Conservation (phyloP, 2,329 filamentous ascomycete genomes). For the Nannizzia gypsea region DNA sequence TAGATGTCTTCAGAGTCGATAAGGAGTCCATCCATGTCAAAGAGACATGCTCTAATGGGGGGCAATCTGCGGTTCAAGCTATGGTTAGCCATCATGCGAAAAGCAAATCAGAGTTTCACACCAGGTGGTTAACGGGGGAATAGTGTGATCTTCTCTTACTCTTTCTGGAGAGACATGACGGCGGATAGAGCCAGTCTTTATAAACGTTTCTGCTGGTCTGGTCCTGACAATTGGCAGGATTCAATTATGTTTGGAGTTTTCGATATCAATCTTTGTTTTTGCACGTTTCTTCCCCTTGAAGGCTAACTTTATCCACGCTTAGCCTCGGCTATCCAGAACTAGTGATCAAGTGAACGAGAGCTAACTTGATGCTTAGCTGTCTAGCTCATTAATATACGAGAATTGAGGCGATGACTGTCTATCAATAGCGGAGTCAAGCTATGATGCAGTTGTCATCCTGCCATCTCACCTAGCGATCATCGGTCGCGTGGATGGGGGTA, state of each 20-base stretch:
- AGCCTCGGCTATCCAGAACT: not conserved
- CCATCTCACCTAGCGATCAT: too few species aligned
- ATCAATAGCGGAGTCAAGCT: too few species aligned
- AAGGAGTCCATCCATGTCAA: slow-evolving; percentile 96
- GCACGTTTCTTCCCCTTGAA: not conserved
- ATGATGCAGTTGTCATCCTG: too few species aligned
- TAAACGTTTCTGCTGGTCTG: not conserved
- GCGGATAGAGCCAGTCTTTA: not conserved
- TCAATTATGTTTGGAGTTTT: not conserved
- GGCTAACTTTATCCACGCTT: slow-evolving; percentile 2
- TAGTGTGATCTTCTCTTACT: not conserved
- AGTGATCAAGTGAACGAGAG: too few species aligned
- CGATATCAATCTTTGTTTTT: not conserved
- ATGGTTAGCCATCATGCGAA: not conserved
- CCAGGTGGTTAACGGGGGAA: not conserved
- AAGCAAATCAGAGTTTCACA: not conserved
- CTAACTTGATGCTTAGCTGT: not conserved
- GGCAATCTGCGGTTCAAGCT: slow-evolving; percentile 49
- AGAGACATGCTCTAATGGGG: slow-evolving; percentile 78
- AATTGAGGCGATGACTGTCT: too few species aligned
- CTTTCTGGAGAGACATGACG: not conserved
- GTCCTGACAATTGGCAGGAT: not conserved
- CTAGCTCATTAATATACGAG: too few species aligned
- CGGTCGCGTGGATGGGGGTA: too few species aligned
- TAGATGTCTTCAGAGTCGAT: slow-evolving; percentile 90